These are phyloP conservation scores for Pestalotiopsis sp. DNA, from an alignment of 2,329 filamentous ascomycete species.

Conservation along the genomic window DNA sequence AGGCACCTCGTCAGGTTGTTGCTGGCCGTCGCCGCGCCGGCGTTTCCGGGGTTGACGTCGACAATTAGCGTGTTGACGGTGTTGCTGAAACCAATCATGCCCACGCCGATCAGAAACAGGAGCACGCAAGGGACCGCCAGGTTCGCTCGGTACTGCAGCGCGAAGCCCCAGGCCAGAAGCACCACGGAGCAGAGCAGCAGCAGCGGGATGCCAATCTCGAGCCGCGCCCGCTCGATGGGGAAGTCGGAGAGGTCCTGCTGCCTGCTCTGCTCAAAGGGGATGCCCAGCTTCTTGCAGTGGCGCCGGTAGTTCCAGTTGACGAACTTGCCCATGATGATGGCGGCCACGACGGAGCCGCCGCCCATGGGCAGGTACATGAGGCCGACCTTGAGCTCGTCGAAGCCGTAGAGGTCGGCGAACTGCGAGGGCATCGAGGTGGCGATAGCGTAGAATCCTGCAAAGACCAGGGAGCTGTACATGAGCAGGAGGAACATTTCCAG, in stretches of 20 bases:
- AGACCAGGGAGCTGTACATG: constrained; percentile 33
- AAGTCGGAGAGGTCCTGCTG: constrained; percentile 37
- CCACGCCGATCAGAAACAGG: constrained; percentile 36
- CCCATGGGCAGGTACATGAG: constrained; percentile 41
- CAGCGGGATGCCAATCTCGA: constrained; percentile 39
- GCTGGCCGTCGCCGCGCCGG: constrained; percentile 45
- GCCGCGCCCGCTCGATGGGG: constrained; percentile 35
- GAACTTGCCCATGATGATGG: constrained; percentile 43
- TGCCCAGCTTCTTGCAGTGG: constrained; percentile 48
- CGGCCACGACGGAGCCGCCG: constrained; percentile 36
- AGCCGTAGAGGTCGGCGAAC: constrained; percentile 49
- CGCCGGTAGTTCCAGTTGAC: constrained; percentile 65
- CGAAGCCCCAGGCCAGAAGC: constrained; percentile 40
- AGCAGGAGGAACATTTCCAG: constrained; percentile 39
- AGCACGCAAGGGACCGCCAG: constrained; percentile 37
- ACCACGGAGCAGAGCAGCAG: constrained; percentile 45
- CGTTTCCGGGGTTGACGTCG: constrained; percentile 44
- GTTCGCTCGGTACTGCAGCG: constrained; percentile 30
- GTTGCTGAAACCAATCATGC: constrained; percentile 44
- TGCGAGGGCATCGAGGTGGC: constrained; percentile 32
- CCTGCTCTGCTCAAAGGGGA: constrained; percentile 51
- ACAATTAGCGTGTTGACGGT: constrained; percentile 44
- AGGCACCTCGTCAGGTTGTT: constrained; percentile 48
- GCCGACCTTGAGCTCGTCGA: constrained; percentile 51
- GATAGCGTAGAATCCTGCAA: constrained; percentile 37